These are phyloP conservation scores for Schizophyllum amplum DNA, from an alignment of 1,284 basidiomycete genomes.

Conservation along the genomic window DNA sequence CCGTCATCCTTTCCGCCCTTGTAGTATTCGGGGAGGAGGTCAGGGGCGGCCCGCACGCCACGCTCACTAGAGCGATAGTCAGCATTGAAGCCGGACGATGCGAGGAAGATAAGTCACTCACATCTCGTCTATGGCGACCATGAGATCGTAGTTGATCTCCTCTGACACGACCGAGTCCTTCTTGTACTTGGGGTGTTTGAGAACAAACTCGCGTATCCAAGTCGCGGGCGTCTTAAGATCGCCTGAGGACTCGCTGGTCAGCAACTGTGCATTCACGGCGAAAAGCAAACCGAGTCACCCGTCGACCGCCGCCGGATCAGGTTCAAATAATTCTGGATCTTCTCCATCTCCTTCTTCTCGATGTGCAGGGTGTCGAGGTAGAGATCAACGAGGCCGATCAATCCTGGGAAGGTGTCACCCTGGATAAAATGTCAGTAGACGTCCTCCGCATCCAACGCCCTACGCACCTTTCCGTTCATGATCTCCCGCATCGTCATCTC, in stretches of 20 bases:
- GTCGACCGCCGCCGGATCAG: conserved; percentile 75
- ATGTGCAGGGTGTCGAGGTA: conserved; percentile 90
- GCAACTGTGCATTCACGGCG: neutral
- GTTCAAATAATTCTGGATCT: conserved; percentile 75
- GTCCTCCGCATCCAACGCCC: neutral
- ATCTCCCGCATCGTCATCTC: conserved; percentile 93
- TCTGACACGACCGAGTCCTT: conserved; percentile 85
- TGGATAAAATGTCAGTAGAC: conserved; percentile 20
- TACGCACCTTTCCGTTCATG: conserved; percentile 78
- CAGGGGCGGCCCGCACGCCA: conserved; percentile 55
- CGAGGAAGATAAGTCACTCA: conserved; percentile 30
- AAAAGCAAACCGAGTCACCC: conserved; percentile 41
- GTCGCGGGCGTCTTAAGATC: conserved; percentile 83
- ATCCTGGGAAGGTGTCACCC: conserved; percentile 71
- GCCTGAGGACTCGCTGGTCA: conserved; percentile 37
- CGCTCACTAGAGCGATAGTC: conserved; percentile 45
- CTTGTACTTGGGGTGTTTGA: conserved; percentile 84
- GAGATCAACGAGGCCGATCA: conserved; percentile 77
- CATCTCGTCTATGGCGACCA: conserved; percentile 90
- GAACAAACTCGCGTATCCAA: conserved; percentile 92
- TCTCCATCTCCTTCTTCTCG: conserved; percentile 49
- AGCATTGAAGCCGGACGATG: conserved; percentile 1
- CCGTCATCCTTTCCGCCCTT: conserved; percentile 37
- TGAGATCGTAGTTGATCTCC: conserved; percentile 92
- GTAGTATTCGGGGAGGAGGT: conserved; percentile 55